Evolutionary conservation across 1,284 basidiomycete genomes (phyloP).

Genomic region (Leccinum pachyderme): DNA sequence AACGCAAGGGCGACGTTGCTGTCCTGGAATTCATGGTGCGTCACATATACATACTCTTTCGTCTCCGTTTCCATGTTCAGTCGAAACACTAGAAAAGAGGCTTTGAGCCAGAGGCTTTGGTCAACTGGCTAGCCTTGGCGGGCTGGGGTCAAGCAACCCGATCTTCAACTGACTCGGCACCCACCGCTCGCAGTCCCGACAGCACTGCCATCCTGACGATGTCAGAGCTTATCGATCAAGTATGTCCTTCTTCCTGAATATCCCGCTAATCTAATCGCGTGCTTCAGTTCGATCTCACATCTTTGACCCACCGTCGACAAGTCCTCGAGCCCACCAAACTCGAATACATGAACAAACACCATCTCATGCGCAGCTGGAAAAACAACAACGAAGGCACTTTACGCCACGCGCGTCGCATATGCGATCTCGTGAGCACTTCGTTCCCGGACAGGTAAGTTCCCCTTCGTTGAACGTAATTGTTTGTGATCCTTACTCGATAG

Average conservation of each 20-base stretch:
- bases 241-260: constrained; percentile 25
- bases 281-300: constrained; percentile 64
- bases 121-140: constrained; percentile 92
- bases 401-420: constrained; percentile 48
- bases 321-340: constrained; percentile 72
- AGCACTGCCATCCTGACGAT: constrained; percentile 67
- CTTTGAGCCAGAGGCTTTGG: constrained; percentile 86
- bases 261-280: not conserved
- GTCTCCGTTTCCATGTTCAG: not conserved
- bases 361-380: constrained; percentile 55
- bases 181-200: constrained; percentile 48
- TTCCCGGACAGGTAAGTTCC: constrained; percentile 39
- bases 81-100: constrained; percentile 55
- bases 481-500: constrained; percentile 28
- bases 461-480: not conserved
- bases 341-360: constrained; percentile 75
- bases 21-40: constrained; percentile 85
- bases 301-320: constrained; percentile 72
- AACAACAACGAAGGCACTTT: constrained; percentile 42
- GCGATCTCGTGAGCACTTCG: constrained; percentile 42
- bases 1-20: constrained; percentile 86
- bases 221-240: constrained; percentile 61
- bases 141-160: constrained; percentile 70
- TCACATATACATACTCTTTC: not conserved
- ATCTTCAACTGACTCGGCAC: constrained; percentile 18